These are phyloP conservation scores for Wickerhamomyces sp. DNA, from an alignment of 1,139 yeast species.

Conservation along the genomic window DNA sequence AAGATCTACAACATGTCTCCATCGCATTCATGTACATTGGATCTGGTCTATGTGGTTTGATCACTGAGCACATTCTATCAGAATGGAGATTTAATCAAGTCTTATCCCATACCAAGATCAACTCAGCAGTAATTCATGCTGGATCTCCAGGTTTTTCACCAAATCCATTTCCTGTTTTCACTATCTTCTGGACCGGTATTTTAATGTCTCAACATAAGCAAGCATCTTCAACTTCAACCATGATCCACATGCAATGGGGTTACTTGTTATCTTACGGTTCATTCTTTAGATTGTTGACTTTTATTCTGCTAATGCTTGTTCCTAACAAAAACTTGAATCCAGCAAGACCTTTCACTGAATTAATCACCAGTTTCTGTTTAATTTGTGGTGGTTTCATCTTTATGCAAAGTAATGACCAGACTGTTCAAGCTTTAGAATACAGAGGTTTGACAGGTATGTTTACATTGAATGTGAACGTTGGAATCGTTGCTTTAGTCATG, in stretches of 20 bases:
- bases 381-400: constrained; percentile 87
- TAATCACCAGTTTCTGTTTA: constrained; percentile 70
- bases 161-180: constrained; percentile 90
- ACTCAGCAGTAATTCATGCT: constrained; percentile 26
- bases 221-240: constrained; percentile 70
- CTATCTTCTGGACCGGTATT: constrained; percentile 95
- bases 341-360: constrained; percentile 78
- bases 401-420: constrained; percentile 87
- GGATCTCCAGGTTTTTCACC: constrained; percentile 75
- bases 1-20: constrained; percentile 91
- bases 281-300: constrained; percentile 66
- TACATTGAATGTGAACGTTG: constrained; percentile 80
- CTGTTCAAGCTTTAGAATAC: constrained; percentile 76
- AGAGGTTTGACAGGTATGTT: constrained; percentile 88
- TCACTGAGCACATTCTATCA: constrained; percentile 60
- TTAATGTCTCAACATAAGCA: constrained; percentile 94
- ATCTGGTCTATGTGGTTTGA: constrained; percentile 84
- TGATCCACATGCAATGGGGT: constrained; percentile 91
- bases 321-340: constrained; percentile 45
- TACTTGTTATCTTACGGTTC: constrained; percentile 72
- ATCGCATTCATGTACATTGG: constrained; percentile 95
- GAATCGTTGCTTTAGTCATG: constrained; percentile 76
- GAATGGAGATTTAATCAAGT: constrained; percentile 32
- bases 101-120: constrained; percentile 23
- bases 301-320: constrained; percentile 48